Percentiles rank a stretch among this genome's conserved stretches.
Conservation (phyloP, 192 early-diverging fungal species). For the Coemansia sp. region DNA sequence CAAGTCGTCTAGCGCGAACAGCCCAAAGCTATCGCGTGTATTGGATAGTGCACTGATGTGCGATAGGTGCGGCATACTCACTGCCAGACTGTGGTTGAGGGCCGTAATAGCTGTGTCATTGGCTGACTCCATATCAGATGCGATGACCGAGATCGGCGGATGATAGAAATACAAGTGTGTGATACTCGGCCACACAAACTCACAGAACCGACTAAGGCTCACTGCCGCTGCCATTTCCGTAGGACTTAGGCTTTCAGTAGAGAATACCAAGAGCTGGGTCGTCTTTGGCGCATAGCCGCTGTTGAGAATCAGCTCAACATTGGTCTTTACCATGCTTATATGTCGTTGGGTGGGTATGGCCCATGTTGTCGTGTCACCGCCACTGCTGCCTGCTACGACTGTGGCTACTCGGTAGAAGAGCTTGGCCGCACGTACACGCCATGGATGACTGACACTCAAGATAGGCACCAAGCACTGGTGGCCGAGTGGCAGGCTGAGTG, state of each 20-base stretch:
- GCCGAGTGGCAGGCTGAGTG: slow-evolving; percentile 27
- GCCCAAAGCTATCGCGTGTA: slow-evolving; percentile 42
- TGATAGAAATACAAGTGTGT: slow-evolving; percentile 32
- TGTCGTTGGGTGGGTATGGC: not conserved
- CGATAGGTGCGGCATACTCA: slow-evolving; percentile 19
- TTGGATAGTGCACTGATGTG: slow-evolving; percentile 31
- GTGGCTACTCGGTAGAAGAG: slow-evolving; percentile 44
- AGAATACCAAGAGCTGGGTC: slow-evolving; percentile 14
- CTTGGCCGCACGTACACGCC: slow-evolving; percentile 37
- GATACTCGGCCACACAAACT: slow-evolving; percentile 39
- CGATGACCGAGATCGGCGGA: not conserved
- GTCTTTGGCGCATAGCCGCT: slow-evolving; percentile 52
- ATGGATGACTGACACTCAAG: slow-evolving; percentile 21
- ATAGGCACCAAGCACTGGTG: slow-evolving; percentile 19
- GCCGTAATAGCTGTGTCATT: slow-evolving; percentile 26
- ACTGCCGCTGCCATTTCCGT: not conserved
- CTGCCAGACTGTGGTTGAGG: slow-evolving; percentile 21
- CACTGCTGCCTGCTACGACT: slow-evolving; percentile 14
- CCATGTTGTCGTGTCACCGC: slow-evolving; percentile 5
- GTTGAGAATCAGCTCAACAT: slow-evolving; percentile 32
- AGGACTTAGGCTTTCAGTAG: not conserved
- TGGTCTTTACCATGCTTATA: slow-evolving; percentile 9
- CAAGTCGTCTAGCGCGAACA: slow-evolving; percentile 45
- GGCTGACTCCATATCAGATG: not conserved
- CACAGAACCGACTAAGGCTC: slow-evolving; percentile 17